Evolutionary conservation across 768 basidiomycete species (phyloP).

Genomic region (Suillus hirtellus): DNA sequence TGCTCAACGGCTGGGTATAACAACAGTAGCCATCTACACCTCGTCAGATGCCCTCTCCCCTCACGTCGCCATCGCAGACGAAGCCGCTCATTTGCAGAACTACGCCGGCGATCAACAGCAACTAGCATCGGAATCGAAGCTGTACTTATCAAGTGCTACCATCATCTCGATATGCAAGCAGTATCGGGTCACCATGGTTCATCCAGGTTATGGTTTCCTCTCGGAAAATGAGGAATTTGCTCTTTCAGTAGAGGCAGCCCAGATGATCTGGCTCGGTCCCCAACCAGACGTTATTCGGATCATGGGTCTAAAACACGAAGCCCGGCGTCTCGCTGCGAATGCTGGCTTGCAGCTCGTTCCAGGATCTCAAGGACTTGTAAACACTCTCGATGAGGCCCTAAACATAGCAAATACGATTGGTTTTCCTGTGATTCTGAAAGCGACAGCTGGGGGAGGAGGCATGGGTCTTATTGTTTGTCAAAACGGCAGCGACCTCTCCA

Average conservation of each 20-base stretch:
- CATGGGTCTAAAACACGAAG: slow-evolving; percentile 68
- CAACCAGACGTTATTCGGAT: slow-evolving; percentile 44
- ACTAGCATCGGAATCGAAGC: slow-evolving; percentile 39
- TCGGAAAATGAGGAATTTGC: slow-evolving; percentile 66
- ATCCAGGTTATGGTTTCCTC: slow-evolving; percentile 67
- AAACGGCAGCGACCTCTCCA: slow-evolving; percentile 38
- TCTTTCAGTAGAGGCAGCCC: slow-evolving; percentile 41
- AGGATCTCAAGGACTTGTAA: slow-evolving; percentile 52
- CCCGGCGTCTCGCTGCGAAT: slow-evolving; percentile 43
- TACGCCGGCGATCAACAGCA: slow-evolving; percentile 5
- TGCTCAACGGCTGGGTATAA: slow-evolving; percentile 50
- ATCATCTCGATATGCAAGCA: slow-evolving; percentile 46
- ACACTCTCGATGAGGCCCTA: slow-evolving; percentile 41
- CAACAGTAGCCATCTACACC: slow-evolving; percentile 60
- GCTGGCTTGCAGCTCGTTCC: slow-evolving; percentile 58
- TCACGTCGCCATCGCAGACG: slow-evolving; percentile 58
- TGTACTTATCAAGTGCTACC: slow-evolving; percentile 40
- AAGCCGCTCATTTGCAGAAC: slow-evolving; percentile 41
- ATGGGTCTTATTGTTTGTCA: slow-evolving; percentile 63
- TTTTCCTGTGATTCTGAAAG: slow-evolving; percentile 66
- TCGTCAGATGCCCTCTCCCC: slow-evolving; percentile 56
- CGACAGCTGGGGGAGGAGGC: slow-evolving; percentile 69
- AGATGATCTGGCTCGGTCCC: slow-evolving; percentile 62
- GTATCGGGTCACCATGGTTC: slow-evolving; percentile 49
- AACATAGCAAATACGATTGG: slow-evolving; percentile 43